Conservation (phyloP, 2,329 filamentous ascomycete species). For the Emmonsiellopsis sp. region DNA sequence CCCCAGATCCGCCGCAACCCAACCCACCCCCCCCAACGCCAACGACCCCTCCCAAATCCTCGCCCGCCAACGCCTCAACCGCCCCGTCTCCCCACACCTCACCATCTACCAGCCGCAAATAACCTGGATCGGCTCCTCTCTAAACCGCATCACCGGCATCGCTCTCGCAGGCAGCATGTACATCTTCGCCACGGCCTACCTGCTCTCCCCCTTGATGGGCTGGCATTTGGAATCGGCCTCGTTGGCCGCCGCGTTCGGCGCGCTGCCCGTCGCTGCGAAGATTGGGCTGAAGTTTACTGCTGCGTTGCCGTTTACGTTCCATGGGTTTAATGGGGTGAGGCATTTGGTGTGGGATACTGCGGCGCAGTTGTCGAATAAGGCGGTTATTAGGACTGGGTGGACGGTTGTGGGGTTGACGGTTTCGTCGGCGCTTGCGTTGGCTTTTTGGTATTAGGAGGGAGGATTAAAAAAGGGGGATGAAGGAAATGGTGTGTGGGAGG, state of each 20-base stretch:
- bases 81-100: constrained; percentile 78
- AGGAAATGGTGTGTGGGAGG: background rate
- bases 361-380: constrained; percentile 52
- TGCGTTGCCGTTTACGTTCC: constrained; percentile 60
- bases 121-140: constrained; percentile 67
- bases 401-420: constrained; percentile 49
- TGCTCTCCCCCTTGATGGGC: constrained; percentile 66
- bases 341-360: constrained; percentile 65
- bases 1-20: constrained; percentile 15
- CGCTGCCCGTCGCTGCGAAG: constrained; percentile 52
- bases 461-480: background rate
- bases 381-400: constrained; percentile 59
- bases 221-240: constrained; percentile 59
- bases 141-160: constrained; percentile 78
- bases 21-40: constrained; percentile 17
- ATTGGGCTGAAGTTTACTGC: constrained; percentile 49
- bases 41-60: constrained; percentile 50
- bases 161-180: constrained; percentile 66
- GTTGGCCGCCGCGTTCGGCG: constrained; percentile 55
- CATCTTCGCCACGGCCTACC: constrained; percentile 70
- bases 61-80: constrained; percentile 67
- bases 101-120: constrained; percentile 78
- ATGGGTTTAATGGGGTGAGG: constrained; percentile 59
- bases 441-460: constrained; percentile 12
- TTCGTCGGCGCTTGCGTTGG: constrained; percentile 40